Conservation (phyloP, 306 rosid genomes). For the Rosa chinensis region DNA sequence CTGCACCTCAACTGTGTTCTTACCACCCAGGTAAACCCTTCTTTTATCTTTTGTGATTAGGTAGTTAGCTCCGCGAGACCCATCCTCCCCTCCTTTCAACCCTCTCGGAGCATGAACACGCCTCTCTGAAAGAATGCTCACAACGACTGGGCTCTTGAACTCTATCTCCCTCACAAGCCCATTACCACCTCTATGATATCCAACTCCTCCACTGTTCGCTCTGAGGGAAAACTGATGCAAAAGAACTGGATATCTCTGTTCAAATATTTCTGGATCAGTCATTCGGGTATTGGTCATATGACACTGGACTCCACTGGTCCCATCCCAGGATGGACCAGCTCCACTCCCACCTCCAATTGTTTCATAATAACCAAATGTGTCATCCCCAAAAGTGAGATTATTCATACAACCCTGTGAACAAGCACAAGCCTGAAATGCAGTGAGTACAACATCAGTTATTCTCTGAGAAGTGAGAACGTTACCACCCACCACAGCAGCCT, state of each 20-base stretch:
- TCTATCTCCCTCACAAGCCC: constrained; percentile 90
- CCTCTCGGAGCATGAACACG: constrained; percentile 94
- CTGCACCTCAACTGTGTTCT: constrained; percentile 62
- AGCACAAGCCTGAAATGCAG: constrained; percentile 95
- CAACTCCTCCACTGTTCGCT: constrained; percentile 78
- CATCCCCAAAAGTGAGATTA: constrained; percentile 93
- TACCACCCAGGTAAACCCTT: constrained; percentile 79
- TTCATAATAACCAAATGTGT: constrained; percentile 91
- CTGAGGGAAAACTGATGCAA: constrained; percentile 74
- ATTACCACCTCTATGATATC: constrained; percentile 77
- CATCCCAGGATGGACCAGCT: constrained; percentile 93
- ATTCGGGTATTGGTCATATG: constrained; percentile 97
- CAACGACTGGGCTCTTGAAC: constrained; percentile 62
- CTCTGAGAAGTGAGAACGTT: constrained; percentile 95
- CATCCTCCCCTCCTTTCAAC: constrained; percentile 70
- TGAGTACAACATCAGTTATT: constrained; percentile 81
- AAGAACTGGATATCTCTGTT: constrained; percentile 87
- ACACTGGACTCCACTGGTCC: constrained; percentile 89
- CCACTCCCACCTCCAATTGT: constrained; percentile 97
- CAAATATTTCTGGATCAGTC: constrained; percentile 93
- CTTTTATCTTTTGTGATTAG: constrained; percentile 65
- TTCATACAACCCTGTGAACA: constrained; percentile 99
- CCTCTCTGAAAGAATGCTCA: constrained; percentile 92
- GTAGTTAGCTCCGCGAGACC: constrained; percentile 81
- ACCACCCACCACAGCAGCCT: constrained; percentile 92